Conservation (phyloP, 805 yeast genomes). For the Saccharomycopsis olivae region DNA sequence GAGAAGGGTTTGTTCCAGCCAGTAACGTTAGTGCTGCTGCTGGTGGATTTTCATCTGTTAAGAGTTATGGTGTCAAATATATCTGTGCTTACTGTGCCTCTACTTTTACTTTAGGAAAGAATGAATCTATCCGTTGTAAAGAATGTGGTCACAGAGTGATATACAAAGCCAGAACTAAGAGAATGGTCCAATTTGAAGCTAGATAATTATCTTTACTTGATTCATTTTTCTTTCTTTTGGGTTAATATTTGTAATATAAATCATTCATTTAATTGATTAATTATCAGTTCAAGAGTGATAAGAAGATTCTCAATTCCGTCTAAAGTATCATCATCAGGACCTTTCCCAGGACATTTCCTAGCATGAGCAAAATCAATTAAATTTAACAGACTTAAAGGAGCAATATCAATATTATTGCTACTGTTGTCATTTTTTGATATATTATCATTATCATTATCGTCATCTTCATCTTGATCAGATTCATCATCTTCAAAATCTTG, state of each 20-base stretch:
- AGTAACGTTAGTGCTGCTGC: slow-evolving; percentile 65
- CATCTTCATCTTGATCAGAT: slow-evolving; percentile 23
- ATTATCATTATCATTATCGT: slow-evolving; percentile 16
- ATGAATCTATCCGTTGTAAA: slow-evolving; percentile 96
- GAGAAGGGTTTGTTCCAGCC: slow-evolving; percentile 86
- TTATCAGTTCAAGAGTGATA: slow-evolving; percentile 27
- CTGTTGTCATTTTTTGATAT: slow-evolving; percentile 22
- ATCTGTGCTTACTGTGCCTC: slow-evolving; percentile 96
- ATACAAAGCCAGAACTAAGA: slow-evolving; percentile 93
- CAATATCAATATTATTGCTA: slow-evolving; percentile 14
- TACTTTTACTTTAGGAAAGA: slow-evolving; percentile 75
- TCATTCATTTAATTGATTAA: too few relatives aligned
- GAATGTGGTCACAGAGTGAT: slow-evolving; percentile 98
- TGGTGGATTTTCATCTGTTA: slow-evolving; percentile 57
- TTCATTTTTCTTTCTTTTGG: too few relatives aligned
- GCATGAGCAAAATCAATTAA: slow-evolving; percentile 80
- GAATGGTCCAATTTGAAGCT: slow-evolving; percentile 85
- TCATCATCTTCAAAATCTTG: slow-evolving; percentile 27
- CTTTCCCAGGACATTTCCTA: slow-evolving; percentile 45
- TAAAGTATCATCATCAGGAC: slow-evolving; percentile 62
- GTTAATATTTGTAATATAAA: too few relatives aligned
- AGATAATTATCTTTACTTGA: slow-evolving; percentile 28
- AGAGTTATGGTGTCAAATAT: slow-evolving; percentile 80
- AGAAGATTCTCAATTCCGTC: slow-evolving; percentile 61
- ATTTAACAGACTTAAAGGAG: slow-evolving; percentile 19